phyloP scores from a whole-genome alignment of 345 rosid genomes.

The Bretschneidera sinensis region DNA sequence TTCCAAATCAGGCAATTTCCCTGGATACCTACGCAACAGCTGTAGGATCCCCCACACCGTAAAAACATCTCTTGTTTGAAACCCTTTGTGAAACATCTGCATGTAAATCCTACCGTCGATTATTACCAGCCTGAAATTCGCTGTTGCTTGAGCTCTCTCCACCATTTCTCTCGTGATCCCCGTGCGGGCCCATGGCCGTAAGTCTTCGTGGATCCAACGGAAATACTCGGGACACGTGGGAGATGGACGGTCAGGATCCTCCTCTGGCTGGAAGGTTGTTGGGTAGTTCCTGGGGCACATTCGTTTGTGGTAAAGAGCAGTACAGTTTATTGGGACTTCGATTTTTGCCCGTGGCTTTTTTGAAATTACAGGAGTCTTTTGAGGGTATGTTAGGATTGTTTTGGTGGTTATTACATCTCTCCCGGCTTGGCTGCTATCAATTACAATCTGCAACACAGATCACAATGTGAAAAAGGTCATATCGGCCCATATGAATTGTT shows the following conservation, averaged over 20 bases:
- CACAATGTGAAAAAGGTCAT: neutral
- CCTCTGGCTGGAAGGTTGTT: neutral
- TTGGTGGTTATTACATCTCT: neutral
- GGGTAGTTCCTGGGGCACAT: slow-evolving; percentile 45
- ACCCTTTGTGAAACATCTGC: slow-evolving; percentile 39
- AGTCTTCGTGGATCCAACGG: slow-evolving; percentile 96
- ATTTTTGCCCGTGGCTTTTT: slow-evolving; percentile 18
- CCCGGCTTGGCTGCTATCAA: slow-evolving; percentile 8
- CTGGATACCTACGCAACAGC: slow-evolving; percentile 70
- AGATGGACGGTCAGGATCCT: slow-evolving; percentile 13
- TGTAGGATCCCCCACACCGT: slow-evolving; percentile 87
- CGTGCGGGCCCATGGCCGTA: slow-evolving; percentile 66
- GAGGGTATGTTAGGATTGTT: neutral
- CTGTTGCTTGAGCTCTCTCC: slow-evolving; percentile 45
- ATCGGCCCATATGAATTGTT: neutral
- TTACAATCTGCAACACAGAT: neutral
- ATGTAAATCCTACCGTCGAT: slow-evolving; percentile 53
- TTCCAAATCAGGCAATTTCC: slow-evolving; percentile 73
- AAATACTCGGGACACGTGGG: slow-evolving; percentile 70
- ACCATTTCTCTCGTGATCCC: slow-evolving; percentile 69
- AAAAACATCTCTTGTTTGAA: slow-evolving; percentile 75
- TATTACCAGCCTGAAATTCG: slow-evolving; percentile 57
- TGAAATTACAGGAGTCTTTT: slow-evolving; percentile 1
- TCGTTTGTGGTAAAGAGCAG: slow-evolving; percentile 21
- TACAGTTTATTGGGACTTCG: slow-evolving; percentile 48